A percentile compares a stretch with the other conserved stretches of the same genome.
These are phyloP conservation scores for Starmerella khaoyaiensis DNA, from an alignment of 805 yeast genomes.

Conservation along the genomic window DNA sequence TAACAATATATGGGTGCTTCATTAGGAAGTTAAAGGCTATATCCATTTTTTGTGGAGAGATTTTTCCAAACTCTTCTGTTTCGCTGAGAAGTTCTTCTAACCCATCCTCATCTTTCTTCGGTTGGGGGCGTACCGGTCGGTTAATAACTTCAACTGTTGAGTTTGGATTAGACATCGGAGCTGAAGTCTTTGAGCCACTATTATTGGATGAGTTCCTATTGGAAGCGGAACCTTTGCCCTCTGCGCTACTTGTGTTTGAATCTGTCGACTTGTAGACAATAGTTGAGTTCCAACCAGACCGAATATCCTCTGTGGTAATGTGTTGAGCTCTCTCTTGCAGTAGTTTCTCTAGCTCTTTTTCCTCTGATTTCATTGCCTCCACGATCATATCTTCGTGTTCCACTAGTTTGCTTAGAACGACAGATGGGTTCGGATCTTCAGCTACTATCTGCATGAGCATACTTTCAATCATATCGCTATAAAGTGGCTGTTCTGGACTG, in stretches of 20 bases:
- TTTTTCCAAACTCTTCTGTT: slow-evolving; percentile 51
- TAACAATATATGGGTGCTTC: slow-evolving; percentile 52
- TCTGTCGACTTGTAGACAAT: slow-evolving; percentile 50
- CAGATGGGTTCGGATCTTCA: slow-evolving; percentile 36
- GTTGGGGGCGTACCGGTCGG: slow-evolving; percentile 1
- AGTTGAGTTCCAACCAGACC: slow-evolving; percentile 82
- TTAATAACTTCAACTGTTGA: slow-evolving; percentile 24
- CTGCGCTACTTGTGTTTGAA: slow-evolving; percentile 9
- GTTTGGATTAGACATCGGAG: slow-evolving; percentile 16
- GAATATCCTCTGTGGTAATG: slow-evolving; percentile 82
- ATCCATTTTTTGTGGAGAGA: slow-evolving; percentile 38
- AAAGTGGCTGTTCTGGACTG: slow-evolving; percentile 35
- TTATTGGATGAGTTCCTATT: not conserved
- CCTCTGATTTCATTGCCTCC: slow-evolving; percentile 53
- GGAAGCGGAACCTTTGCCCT: not conserved
- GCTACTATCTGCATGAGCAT: slow-evolving; percentile 61
- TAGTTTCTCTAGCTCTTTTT: slow-evolving; percentile 51
- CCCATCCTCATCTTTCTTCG: slow-evolving; percentile 21
- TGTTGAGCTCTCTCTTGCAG: slow-evolving; percentile 57
- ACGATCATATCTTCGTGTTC: slow-evolving; percentile 42
- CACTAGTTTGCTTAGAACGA: slow-evolving; percentile 30
- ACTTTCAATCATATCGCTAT: slow-evolving; percentile 87
- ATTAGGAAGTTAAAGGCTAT: slow-evolving; percentile 40
- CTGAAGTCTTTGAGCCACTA: too few relatives aligned
- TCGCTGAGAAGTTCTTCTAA: slow-evolving; percentile 38